These are phyloP conservation scores for Tylopilus balloui DNA, from an alignment of 768 basidiomycete genomes.

Conservation along the genomic window DNA sequence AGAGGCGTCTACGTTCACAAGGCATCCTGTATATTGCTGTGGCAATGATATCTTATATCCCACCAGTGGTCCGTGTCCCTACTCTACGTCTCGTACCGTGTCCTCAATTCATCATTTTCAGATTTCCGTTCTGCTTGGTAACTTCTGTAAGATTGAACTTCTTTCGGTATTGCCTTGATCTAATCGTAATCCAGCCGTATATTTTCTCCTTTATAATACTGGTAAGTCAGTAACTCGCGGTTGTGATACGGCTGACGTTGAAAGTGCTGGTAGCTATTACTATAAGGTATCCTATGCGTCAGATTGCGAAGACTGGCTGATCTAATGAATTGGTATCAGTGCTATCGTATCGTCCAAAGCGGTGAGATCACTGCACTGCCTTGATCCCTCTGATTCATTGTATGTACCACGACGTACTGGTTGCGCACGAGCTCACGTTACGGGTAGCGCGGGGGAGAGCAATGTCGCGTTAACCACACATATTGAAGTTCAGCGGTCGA, in stretches of 20 bases:
- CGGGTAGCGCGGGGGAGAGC: constrained; percentile 1
- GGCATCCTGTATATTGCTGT: constrained; percentile 16
- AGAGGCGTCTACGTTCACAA: constrained; percentile 15
- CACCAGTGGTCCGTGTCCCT: constrained; percentile 1
- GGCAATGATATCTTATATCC: constrained; percentile 14
- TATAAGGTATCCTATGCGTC: constrained; percentile 4
- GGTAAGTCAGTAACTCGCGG: constrained; percentile 3
- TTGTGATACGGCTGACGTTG: constrained; percentile 1
- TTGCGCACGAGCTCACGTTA: not conserved
- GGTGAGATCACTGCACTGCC: constrained; percentile 8
- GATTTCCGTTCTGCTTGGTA: constrained; percentile 4
- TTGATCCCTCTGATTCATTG: not conserved
- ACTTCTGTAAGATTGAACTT: constrained; percentile 3
- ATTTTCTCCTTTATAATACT: not conserved
- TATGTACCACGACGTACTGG: not conserved
- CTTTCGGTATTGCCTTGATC: not conserved
- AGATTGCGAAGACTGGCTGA: not conserved
- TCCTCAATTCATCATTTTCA: constrained; percentile 2
- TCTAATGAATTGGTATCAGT: not conserved
- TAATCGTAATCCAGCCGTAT: not conserved
- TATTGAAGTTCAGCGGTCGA: constrained; percentile 1
- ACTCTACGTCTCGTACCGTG: not conserved
- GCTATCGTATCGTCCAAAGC: constrained; percentile 8
- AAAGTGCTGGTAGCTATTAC: constrained; percentile 1
- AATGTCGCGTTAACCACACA: constrained; percentile 10